Evolutionary conservation across 2,329 filamentous ascomycete species (phyloP).

Genomic region (Bipolaris gigantea): DNA sequence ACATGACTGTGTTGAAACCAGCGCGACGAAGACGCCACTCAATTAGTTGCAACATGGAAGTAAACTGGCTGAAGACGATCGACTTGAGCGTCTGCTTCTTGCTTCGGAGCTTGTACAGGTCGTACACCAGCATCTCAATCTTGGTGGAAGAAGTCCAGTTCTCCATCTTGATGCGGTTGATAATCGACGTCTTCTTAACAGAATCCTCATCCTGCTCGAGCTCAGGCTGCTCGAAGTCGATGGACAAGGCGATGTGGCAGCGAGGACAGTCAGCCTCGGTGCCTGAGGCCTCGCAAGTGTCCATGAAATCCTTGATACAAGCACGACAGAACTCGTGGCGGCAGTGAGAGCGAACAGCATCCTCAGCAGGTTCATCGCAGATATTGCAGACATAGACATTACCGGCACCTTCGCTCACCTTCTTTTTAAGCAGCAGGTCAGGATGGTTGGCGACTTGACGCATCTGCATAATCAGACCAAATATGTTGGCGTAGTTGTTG

Average conservation of each 20-base stretch:
- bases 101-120: conserved; percentile 86
- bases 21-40: conserved; percentile 95
- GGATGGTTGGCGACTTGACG: conserved; percentile 96
- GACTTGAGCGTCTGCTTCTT: conserved; percentile 94
- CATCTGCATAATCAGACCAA: conserved; percentile 99
- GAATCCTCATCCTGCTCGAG: conserved; percentile 86
- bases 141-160: conserved; percentile 98
- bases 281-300: conserved; percentile 68
- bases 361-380: conserved; percentile 94
- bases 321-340: conserved; percentile 89
- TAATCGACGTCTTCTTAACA: conserved; percentile 94
- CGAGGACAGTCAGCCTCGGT: conserved; percentile 74
- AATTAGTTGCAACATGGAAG: conserved; percentile 93
- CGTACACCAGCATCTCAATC: conserved; percentile 94
- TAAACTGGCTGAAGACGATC: conserved; percentile 97
- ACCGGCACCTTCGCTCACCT: conserved; percentile 76
- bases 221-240: conserved; percentile 93
- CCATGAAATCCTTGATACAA: conserved; percentile 78
- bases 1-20: conserved; percentile 98
- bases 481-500: conserved; percentile 92
- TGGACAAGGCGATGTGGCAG: conserved; percentile 85
- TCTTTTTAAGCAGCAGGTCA: conserved; percentile 86
- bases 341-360: conserved; percentile 88
- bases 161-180: conserved; percentile 98
- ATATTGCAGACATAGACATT: conserved; percentile 92